Evolutionary conservation across 805 yeast species (phyloP), one percentile per base, ranked within the genome.

Genomic region (Candida silvatica): DNA sequence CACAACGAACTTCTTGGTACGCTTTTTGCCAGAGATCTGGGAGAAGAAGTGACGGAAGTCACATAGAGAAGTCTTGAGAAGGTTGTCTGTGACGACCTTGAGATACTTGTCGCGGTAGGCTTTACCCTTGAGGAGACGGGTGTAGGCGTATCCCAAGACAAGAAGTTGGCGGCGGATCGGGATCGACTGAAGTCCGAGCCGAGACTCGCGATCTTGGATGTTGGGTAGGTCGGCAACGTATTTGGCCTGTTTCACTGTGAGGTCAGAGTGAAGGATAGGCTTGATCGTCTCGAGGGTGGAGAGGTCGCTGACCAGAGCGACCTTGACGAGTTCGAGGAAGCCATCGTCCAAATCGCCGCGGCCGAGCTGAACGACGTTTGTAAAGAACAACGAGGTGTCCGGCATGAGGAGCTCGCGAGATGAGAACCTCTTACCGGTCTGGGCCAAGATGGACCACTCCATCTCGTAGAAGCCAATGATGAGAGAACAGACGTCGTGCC

Each of bases 181-280:
- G 6, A 35, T 29, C 11, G 37, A 29, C 15, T 35, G 34, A 12
- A 35, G 5, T 6, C 37, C 37, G 17, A 35, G 34, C 17, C 5
- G 36, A 33, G 5, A 12, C 8, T 12, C 8, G 14, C 16, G 20
- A n/a, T 15, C 27, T 19, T 22, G 30, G 25, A 23, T 23, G 20
- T 19, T 22, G 24, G 19, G 17, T 19, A 17, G 9, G 8, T 20
- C 24, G 5, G 35, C 30, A 6, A 34, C 22, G 17, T 34, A 34
- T 7, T 22, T 19, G 9, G 20, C n/a, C n/a, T n/a, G n/a, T n/a
- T n/a, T n/a, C n/a, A n/a, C n/a, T n/a, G 20, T 30, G 14, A 29
- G 22, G 17, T 35, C 37, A 9, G 26, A 12, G 9, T 29, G 34
- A 18, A 35, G n/a, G 16, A 35, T 29, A 9, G 37, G 33, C 17